Evolutionary conservation across 2,329 filamentous ascomycete genomes (phyloP).

Genomic region (Xenosphaeropsis pyriputrescens): DNA sequence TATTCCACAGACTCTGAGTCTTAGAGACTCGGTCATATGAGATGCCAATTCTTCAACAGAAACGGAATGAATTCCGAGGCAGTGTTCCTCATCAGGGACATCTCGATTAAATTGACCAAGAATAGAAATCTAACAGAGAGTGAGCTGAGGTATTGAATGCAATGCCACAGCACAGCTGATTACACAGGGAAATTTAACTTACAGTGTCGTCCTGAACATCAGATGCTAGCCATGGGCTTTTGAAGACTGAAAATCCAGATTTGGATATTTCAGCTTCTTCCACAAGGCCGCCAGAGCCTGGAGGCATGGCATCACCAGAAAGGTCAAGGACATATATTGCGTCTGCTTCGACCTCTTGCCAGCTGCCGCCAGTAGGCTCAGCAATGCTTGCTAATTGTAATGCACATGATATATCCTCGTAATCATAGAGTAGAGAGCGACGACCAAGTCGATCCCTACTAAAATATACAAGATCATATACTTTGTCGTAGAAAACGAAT

Average conservation of each 20-base stretch:
- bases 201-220: constrained; percentile 1
- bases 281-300: too few relatives aligned
- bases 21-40: constrained; percentile 45
- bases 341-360: constrained; percentile 73
- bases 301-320: too few relatives aligned
- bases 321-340: constrained; percentile 44
- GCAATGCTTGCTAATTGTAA: constrained; percentile 60
- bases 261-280: constrained; percentile 1
- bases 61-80: constrained; percentile 24
- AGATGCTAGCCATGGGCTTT: constrained; percentile 2
- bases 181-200: constrained; percentile 2
- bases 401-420: constrained; percentile 21
- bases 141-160: constrained; percentile 1
- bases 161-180: too few relatives aligned
- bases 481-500: constrained; percentile 67
- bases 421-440: constrained; percentile 57
- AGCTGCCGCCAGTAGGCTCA: constrained; percentile 34
- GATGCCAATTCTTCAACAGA: constrained; percentile 37
- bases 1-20: constrained; percentile 48
- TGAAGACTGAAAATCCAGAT: constrained; percentile 2
- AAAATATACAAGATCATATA: constrained; percentile 52
- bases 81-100: constrained; percentile 18
- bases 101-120: constrained; percentile 18
- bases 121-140: constrained; percentile 4
- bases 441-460: constrained; percentile 79